Conservation (phyloP, 805 yeast species). For the Candida sithepensis region DNA sequence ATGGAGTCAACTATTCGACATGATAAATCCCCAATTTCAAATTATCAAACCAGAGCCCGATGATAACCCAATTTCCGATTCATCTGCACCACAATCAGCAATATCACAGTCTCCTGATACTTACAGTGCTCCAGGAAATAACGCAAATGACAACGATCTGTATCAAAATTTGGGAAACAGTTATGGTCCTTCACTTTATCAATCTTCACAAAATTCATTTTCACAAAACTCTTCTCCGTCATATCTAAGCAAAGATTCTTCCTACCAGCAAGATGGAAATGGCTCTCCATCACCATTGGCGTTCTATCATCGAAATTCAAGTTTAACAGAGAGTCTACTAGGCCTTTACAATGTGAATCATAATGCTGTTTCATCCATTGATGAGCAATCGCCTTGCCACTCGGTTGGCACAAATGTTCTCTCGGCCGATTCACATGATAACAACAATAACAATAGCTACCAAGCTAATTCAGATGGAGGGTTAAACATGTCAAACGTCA, state of each 20-base stretch:
- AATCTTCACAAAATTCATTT: not conserved
- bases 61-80: not conserved
- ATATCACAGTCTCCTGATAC: not conserved
- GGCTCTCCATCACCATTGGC: not conserved
- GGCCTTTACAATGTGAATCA: not conserved
- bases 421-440: not conserved
- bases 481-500: too few relatives aligned
- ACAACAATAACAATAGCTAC: not conserved
- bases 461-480: not conserved
- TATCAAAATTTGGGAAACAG: not conserved
- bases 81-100: not conserved
- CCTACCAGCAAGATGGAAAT: not conserved
- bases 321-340: not conserved
- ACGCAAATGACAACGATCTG: not conserved
- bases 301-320: not conserved
- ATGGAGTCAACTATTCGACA: not conserved
- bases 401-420: not conserved
- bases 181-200: not conserved
- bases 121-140: not conserved
- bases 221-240: not conserved
- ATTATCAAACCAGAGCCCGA: not conserved
- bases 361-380: not conserved
- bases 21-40: not conserved
- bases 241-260: not conserved
- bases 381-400: not conserved